These are phyloP conservation scores for Botryosphaeria dothidea DNA, from an alignment of 2,329 filamentous ascomycete species.

Conservation along the genomic window DNA sequence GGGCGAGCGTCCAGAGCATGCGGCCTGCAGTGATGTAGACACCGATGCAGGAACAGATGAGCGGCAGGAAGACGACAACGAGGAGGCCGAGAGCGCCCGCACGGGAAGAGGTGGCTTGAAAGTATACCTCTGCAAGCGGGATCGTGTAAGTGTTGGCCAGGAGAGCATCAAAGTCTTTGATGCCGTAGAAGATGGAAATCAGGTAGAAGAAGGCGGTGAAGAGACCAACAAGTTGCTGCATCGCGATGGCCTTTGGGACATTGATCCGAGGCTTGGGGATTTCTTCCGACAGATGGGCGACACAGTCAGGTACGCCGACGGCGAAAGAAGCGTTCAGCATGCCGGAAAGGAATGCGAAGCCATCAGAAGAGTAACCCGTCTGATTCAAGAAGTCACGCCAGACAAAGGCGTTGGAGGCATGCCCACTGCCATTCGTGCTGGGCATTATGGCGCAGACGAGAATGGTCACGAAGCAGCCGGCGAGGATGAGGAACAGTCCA, in stretches of 20 bases:
- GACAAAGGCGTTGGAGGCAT: conserved; percentile 44
- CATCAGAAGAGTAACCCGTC: conserved; percentile 51
- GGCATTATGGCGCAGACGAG: conserved; percentile 60
- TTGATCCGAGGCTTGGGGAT: conserved; percentile 36
- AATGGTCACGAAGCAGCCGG: conserved; percentile 57
- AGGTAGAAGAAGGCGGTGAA: conserved; percentile 39
- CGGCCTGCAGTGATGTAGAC: conserved; percentile 63
- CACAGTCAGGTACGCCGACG: conserved; percentile 66
- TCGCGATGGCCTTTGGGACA: conserved; percentile 43
- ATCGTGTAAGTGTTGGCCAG: conserved; percentile 53
- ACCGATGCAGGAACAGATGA: conserved; percentile 55
- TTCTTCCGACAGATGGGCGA: conserved; percentile 61
- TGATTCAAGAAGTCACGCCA: conserved; percentile 50
- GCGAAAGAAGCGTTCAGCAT: conserved; percentile 71
- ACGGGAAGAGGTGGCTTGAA: conserved; percentile 44
- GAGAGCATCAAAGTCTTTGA: conserved; percentile 59
- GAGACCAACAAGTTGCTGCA: conserved; percentile 39
- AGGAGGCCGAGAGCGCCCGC: conserved; percentile 46
- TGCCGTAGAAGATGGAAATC: conserved; percentile 55
- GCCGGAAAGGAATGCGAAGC: conserved; percentile 65
- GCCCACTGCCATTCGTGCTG: conserved; percentile 41
- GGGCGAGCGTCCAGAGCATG: conserved; percentile 62
- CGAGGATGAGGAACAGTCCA: conserved; percentile 55
- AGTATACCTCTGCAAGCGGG: conserved; percentile 68
- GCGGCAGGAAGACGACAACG: conserved; percentile 56